phyloP scores from a whole-genome alignment of 306 rosid genomes.

The Vicia faba region DNA sequence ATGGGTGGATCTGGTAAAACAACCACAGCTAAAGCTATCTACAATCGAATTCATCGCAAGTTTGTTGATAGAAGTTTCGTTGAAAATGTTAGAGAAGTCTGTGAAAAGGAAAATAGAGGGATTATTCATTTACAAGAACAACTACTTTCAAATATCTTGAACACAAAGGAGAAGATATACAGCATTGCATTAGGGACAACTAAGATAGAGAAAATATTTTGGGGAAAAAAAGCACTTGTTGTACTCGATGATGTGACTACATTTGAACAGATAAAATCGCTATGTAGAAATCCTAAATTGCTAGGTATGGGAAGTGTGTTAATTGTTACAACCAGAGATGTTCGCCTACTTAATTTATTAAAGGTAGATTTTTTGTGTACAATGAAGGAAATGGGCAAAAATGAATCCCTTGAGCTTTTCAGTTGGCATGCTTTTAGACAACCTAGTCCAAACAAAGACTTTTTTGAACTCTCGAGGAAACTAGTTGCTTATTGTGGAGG shows the following conservation, averaged over 20 bases:
- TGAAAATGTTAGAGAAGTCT: slow-evolving; percentile 24
- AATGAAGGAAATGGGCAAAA: background rate
- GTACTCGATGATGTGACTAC: slow-evolving; percentile 34
- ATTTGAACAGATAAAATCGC: background rate
- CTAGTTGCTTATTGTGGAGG: slow-evolving; percentile 13
- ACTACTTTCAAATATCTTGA: background rate
- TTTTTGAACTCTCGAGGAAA: background rate
- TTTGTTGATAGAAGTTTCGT: background rate
- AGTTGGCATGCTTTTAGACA: slow-evolving; percentile 4
- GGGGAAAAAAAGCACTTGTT: background rate
- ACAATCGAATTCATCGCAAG: background rate
- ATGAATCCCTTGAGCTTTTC: background rate
- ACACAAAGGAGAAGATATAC: background rate
- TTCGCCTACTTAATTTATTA: background rate
- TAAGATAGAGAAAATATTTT: slow-evolving; percentile 8
- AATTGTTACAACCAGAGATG: slow-evolving; percentile 1
- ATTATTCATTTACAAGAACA: slow-evolving; percentile 27
- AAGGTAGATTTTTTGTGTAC: background rate
- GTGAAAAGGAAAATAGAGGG: background rate
- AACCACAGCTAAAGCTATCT: background rate
- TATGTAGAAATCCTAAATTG: background rate
- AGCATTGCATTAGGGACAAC: background rate
- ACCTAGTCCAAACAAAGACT: background rate
- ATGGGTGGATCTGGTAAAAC: slow-evolving; percentile 10
- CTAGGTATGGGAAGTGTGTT: slow-evolving; percentile 33